phyloP scores from a whole-genome alignment of 2,329 filamentous ascomycete genomes.

The Fusarium phyllophilum region DNA sequence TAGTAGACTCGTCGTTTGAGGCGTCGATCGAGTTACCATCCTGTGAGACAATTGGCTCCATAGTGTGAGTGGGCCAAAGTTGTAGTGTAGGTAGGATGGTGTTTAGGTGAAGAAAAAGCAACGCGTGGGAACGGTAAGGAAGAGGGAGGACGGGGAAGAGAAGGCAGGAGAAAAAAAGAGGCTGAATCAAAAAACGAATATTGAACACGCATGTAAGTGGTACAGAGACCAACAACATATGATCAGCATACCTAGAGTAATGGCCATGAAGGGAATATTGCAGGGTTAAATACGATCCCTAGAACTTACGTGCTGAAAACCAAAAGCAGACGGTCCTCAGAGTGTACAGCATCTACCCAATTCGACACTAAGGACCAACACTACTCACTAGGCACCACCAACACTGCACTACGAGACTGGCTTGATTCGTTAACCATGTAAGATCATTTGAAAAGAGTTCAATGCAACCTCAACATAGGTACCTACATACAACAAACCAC shows the following conservation, averaged over 20 bases:
- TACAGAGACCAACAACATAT: slow-evolving; percentile 16
- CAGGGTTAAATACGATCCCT: slow-evolving; percentile 37
- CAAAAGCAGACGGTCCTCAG: slow-evolving; percentile 7
- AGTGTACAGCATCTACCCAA: slow-evolving; percentile 12
- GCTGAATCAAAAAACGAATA: slow-evolving; percentile 34
- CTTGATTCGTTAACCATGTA: slow-evolving; percentile 19
- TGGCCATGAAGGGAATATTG: slow-evolving; percentile 9
- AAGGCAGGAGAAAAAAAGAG: slow-evolving; percentile 12
- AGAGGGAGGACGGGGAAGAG: neutral
- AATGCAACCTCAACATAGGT: slow-evolving; percentile 35
- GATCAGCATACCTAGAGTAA: neutral
- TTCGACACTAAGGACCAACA: slow-evolving; percentile 25
- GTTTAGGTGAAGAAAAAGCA: neutral
- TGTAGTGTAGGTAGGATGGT: neutral
- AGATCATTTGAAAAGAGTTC: slow-evolving; percentile 7
- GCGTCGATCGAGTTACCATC: slow-evolving; percentile 1
- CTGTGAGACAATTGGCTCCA: slow-evolving; percentile 23
- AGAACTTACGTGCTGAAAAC: neutral
- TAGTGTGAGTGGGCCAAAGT: slow-evolving; percentile 5
- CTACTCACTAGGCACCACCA: slow-evolving; percentile 16
- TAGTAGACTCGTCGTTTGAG: neutral
- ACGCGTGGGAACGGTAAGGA: neutral
- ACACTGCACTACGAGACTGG: neutral
- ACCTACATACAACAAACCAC: slow-evolving; percentile 29
- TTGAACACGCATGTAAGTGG: slow-evolving; percentile 28